Base-by-base conservation (phyloP, 2,329 filamentous ascomycete genomes). In the Talaromyces sp. region DNA sequence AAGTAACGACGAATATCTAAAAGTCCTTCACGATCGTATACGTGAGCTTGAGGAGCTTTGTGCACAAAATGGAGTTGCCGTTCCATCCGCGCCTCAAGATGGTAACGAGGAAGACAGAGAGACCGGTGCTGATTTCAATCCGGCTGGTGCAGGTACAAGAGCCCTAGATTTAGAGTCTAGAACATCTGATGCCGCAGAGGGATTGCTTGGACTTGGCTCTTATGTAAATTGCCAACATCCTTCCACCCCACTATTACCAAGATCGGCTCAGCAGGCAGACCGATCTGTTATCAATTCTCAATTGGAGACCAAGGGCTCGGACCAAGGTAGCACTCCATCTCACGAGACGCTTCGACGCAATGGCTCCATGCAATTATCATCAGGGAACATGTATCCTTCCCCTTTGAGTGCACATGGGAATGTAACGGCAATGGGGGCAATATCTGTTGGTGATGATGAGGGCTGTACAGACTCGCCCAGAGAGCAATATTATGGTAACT, bases 351-450 rank as follows among this genome's bases (percentile, higher is more conserved):
- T 22, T n/a, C 10, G 30, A 10, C 13, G 4, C 17, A 33, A 32
- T 40, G 50, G 51, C 4, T 14, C 54, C 8, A 5, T 44, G 2
- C 52, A 45, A 2, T 19, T 44, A 8, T 19, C 41, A 10, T 36
- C 54, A 13, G 30, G 16, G 4, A 55, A 56, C 37, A 41, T 54
- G 5, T 54, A 54, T 20, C 43, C 43, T 14, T 57, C 61, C 0
- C 57, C 59, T 0, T 51, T 56, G 14, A 56, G 56, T 22, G 55
- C 57, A 4, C 57, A 62, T 36, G 54, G 63, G n/a, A 65, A 63
- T 40, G 64, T 73, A 24, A 72, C 70, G 0, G 73, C 69, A 8
- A 76, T 77, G 74, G 73, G 75, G 2, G 69, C 72, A 14, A 65
- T 68, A n/a, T 66, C 69, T 2, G 66, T 69, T 6, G 63, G 68